Base-by-base conservation (phyloP, 164 flowering plant species). In the Sedum album region DNA sequence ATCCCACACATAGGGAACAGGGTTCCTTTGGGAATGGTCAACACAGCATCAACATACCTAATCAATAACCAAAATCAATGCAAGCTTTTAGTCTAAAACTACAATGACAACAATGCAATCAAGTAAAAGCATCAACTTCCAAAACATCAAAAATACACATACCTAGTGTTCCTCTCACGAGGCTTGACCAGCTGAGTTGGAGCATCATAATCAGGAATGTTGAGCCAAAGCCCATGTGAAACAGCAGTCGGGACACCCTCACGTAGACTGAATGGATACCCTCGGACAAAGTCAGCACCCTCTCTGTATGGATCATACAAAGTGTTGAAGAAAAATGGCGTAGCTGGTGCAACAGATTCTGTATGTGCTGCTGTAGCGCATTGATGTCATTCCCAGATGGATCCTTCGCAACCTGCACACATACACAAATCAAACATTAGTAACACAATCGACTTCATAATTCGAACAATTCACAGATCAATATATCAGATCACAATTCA, bases 21-120 rank as follows among this genome's bases (percentile, higher is more conserved):
- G 53, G 53, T 48, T 48, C 53, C 53, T n/a, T 48, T 48, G n/a
- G 53, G 53, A 48, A 48, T 48, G 53, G 53, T 48, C 53, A 48
- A 15, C 13, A 48, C 53, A 48, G 53, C 53, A 48, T 48, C 53
- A 15, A 48, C 53, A 48, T 48, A 48, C 53, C 53, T 48, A 48
- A 48, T 48, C 53, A 48, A 15, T 48, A 15, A 2, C 53, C 5
- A 20, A 5, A 48, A 18, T 17, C 23, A 13, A 39, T n/a, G n/a
- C n/a, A n/a, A n/a, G 13, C 42, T 39, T 10, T 39, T 8, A 39
- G 42, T 39, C 42, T 5, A 20, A 5, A 20, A 48, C 5, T 20
- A 48, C 53, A 48, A 48, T 11, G 5, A 20, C n/a, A n/a, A n/a
- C n/a, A n/a, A n/a, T n/a, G n/a, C n/a, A n/a, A 15, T 20, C n/a